Percentiles rank a stretch among this genome's conserved stretches.
phyloP scores from a whole-genome alignment of 306 rosid genomes.

The Cucurbita argyrosperma region DNA sequence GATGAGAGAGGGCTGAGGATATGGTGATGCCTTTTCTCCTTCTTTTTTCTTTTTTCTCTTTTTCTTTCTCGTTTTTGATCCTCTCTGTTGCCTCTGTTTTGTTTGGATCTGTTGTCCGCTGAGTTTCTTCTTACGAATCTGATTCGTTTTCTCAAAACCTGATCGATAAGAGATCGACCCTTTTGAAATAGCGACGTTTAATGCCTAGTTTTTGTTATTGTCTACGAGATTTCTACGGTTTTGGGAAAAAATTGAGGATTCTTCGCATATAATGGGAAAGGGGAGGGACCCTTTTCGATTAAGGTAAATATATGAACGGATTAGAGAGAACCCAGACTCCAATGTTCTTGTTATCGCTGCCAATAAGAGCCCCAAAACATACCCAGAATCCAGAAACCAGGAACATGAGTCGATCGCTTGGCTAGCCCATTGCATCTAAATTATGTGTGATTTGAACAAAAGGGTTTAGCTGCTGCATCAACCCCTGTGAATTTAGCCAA shows the following conservation, averaged over 20 bases:
- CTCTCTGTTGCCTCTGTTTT: background rate
- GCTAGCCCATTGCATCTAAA: background rate
- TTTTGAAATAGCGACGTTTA: background rate
- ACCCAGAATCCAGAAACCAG: background rate
- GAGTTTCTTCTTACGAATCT: conserved; percentile 24
- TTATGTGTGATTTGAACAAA: background rate
- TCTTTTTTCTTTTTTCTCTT: background rate
- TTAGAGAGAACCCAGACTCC: conserved; percentile 8
- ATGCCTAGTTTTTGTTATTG: background rate
- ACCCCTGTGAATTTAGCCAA: conserved; percentile 17
- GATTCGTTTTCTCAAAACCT: conserved; percentile 8
- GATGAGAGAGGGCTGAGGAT: background rate
- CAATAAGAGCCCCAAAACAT: background rate
- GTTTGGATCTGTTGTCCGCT: conserved; percentile 20
- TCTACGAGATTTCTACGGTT: background rate
- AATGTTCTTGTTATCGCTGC: background rate
- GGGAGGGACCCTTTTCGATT: background rate
- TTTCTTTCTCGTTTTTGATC: background rate
- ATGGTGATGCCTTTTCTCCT: background rate
- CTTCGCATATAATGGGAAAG: background rate
- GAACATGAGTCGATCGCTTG: background rate
- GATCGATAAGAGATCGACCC: conserved; percentile 1
- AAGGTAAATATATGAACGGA: background rate
- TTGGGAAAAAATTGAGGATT: background rate
- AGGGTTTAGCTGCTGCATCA: conserved; percentile 14